phyloP scores from a whole-genome alignment of 2,329 filamentous ascomycete genomes.

The Graphilbum ipis-grandicollis region DNA sequence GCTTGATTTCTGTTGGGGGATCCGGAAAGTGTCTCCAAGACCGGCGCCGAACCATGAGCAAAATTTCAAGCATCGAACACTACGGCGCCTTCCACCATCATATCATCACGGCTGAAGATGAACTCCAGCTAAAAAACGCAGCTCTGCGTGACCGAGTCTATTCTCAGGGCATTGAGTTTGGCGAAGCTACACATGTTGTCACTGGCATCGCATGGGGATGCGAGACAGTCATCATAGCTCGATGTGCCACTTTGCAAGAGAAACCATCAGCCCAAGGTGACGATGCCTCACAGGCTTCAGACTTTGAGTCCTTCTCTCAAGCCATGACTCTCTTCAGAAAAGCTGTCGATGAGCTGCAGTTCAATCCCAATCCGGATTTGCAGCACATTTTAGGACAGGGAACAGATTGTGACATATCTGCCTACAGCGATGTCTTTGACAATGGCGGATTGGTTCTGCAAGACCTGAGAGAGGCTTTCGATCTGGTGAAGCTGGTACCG shows the following conservation, averaged over 20 bases:
- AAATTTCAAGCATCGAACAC: not conserved
- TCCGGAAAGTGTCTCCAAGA: not conserved
- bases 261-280: not conserved
- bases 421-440: conserved; percentile 2
- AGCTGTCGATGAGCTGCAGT: conserved; percentile 1
- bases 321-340: not conserved
- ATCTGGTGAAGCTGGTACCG: conserved; percentile 1
- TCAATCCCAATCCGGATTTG: not conserved
- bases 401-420: not conserved
- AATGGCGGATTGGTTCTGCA: not conserved
- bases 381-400: not conserved
- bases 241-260: not conserved
- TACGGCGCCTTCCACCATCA: conserved; percentile 1
- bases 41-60: not conserved
- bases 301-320: not conserved
- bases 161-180: not conserved
- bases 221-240: not conserved
- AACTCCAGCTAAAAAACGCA: not conserved
- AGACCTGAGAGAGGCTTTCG: conserved; percentile 1
- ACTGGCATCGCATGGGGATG: conserved; percentile 1
- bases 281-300: too few species aligned
- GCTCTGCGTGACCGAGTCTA: not conserved
- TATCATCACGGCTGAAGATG: not conserved
- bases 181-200: conserved; percentile 2
- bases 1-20: conserved; percentile 1